Percentiles rank a stretch among this genome's conserved stretches.
Evolutionary conservation across 805 yeast species (phyloP).

Genomic region (Ogataea haglerorum): DNA sequence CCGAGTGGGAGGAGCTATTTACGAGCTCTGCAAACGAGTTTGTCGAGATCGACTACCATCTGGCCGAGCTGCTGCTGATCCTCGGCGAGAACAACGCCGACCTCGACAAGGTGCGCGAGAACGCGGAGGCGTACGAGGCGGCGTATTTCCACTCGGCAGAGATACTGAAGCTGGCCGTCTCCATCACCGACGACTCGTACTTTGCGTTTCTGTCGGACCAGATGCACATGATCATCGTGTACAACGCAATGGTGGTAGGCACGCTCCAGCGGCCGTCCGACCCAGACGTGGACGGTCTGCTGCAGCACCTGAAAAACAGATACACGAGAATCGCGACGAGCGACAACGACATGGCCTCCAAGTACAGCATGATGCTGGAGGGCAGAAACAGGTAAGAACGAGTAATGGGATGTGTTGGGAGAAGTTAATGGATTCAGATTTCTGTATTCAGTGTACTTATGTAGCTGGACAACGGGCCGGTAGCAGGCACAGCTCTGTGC

Average conservation of each 20-base stretch:
- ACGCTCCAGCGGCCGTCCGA: conserved; percentile 15
- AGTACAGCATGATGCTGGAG: conserved; percentile 1
- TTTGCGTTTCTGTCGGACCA: conserved; percentile 73
- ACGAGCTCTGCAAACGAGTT: conserved; percentile 72
- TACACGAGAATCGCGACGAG: conserved; percentile 5
- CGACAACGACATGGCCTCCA: conserved; percentile 5
- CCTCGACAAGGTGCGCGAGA: conserved; percentile 2
- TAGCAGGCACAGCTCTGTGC: not conserved
- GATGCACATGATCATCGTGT: conserved; percentile 52
- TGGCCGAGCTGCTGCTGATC: conserved; percentile 49
- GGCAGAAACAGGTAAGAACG: not conserved
- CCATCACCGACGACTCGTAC: conserved; percentile 43
- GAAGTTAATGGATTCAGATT: not conserved
- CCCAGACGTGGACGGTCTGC: not conserved
- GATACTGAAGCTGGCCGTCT: conserved; percentile 39
- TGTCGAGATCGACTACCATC: conserved; percentile 67
- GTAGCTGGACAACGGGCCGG: not conserved
- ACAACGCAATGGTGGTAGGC: conserved; percentile 37
- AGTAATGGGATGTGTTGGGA: too few relatives aligned
- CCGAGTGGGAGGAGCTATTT: conserved; percentile 66
- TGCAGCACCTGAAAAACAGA: not conserved
- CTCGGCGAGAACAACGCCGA: conserved; percentile 18
- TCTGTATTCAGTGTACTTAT: conserved; percentile 5
- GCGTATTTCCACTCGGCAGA: conserved; percentile 38
- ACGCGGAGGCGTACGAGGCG: conserved; percentile 25